phyloP scores from a whole-genome alignment of 441 rosid genomes.

The Erodium chrysanthum region DNA sequence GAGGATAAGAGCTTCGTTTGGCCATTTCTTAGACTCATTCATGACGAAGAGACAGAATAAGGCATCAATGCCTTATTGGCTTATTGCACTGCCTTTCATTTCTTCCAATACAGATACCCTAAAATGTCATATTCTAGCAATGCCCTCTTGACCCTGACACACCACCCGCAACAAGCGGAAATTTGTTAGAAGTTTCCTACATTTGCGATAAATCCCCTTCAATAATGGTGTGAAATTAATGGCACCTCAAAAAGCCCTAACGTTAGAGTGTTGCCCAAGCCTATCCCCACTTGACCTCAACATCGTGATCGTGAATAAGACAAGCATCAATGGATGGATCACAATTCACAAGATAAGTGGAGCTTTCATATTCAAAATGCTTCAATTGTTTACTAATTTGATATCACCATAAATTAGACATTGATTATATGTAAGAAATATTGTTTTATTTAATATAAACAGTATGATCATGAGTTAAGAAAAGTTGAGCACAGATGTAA shows the following conservation, averaged over 20 bases:
- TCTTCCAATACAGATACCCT: not conserved
- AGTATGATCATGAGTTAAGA: too few relatives aligned
- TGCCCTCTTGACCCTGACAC: not conserved
- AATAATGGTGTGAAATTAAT: not conserved
- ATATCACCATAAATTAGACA: too few relatives aligned
- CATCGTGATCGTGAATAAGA: not conserved
- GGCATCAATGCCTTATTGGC: not conserved
- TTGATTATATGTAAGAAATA: too few relatives aligned
- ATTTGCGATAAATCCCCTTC: not conserved
- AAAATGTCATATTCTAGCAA: not conserved
- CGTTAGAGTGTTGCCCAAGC: not conserved
- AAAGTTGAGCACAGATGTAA: too few relatives aligned
- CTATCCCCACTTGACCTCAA: not conserved
- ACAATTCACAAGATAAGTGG: not conserved
- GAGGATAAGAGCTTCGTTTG: not conserved
- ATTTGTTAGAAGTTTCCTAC: constrained; percentile 30
- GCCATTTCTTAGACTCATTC: not conserved
- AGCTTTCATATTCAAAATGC: not conserved
- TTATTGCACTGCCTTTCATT: not conserved
- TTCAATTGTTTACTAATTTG: too few relatives aligned
- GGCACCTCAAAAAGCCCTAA: not conserved
- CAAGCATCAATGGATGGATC: not conserved
- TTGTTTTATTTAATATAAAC: too few relatives aligned
- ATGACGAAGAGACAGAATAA: not conserved
- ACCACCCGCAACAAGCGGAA: constrained; percentile 14